phyloP scores from a whole-genome alignment of 108 stramenopile species.

The Nitzschia sp. region DNA sequence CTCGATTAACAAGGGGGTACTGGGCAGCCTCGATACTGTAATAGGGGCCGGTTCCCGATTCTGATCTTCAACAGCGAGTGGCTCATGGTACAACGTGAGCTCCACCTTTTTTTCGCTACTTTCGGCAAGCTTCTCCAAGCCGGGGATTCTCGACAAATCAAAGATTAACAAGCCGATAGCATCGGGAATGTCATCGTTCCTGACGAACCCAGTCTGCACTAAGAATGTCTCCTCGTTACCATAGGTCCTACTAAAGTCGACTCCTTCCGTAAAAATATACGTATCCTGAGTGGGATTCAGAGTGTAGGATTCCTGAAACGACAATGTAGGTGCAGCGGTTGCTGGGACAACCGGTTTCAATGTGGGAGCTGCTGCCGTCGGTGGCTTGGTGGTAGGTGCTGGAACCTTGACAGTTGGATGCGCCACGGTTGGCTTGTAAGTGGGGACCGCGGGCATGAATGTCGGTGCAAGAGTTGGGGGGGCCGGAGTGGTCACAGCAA shows the following conservation, averaged over 20 bases:
- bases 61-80: neutral
- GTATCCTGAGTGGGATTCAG: slow-evolving; percentile 14
- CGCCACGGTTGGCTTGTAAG: slow-evolving; percentile 10
- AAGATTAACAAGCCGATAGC: slow-evolving; percentile 2
- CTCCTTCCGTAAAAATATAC: neutral
- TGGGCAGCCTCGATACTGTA: neutral
- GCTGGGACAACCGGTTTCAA: neutral
- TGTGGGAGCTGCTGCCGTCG: neutral
- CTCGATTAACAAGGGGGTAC: neutral
- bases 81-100: neutral
- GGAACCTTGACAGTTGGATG: slow-evolving; percentile 9
- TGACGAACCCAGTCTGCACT: slow-evolving; percentile 2
- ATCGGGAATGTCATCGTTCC: neutral
- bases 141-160: slow-evolving; percentile 4
- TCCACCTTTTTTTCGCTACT: neutral
- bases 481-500: slow-evolving; percentile 10
- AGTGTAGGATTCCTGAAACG: neutral
- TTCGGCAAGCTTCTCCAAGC: neutral
- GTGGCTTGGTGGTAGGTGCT: neutral
- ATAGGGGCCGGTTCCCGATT: slow-evolving; percentile 11
- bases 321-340: neutral
- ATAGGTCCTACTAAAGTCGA: neutral
- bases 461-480: slow-evolving; percentile 6
- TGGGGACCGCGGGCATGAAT: neutral
- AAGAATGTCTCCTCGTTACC: slow-evolving; percentile 8